phyloP scores from a whole-genome alignment of 148 eudicot genomes.

The Cornus florida region DNA sequence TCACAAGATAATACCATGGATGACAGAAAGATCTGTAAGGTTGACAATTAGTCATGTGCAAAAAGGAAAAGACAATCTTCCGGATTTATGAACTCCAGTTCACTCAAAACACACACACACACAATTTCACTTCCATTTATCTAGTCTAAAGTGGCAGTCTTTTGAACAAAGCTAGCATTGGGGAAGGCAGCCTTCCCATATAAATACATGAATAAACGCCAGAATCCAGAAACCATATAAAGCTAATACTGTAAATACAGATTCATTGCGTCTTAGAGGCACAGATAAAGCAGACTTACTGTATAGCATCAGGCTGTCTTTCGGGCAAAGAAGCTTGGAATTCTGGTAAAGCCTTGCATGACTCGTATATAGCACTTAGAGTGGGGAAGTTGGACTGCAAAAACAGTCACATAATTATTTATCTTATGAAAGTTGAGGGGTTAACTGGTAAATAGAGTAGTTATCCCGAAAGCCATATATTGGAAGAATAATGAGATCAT shows the following conservation, averaged over 20 bases:
- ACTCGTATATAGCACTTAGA: constrained; percentile 28
- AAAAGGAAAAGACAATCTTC: no score
- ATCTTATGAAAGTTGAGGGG: neutral
- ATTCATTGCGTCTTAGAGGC: no score
- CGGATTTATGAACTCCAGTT: no score
- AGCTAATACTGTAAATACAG: no score
- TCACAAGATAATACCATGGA: no score
- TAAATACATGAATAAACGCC: neutral
- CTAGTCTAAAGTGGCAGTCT: neutral
- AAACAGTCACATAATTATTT: neutral
- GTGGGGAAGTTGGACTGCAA: constrained; percentile 48
- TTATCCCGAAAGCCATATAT: neutral
- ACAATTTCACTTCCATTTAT: no score
- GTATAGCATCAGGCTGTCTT: constrained; percentile 36
- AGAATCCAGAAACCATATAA: neutral
- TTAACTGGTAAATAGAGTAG: neutral
- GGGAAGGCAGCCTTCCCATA: neutral
- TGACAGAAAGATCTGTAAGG: no score
- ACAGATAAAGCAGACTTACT: constrained; percentile 4
- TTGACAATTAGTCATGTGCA: no score
- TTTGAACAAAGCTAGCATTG: neutral
- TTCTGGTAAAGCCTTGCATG: constrained; percentile 38
- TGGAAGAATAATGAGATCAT: neutral
- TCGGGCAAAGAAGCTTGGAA: constrained; percentile 44
- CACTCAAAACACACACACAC: no score